These are phyloP conservation scores for Pseudogymnoascus sp. DNA, from an alignment of 2,329 filamentous ascomycete species.

Conservation along the genomic window DNA sequence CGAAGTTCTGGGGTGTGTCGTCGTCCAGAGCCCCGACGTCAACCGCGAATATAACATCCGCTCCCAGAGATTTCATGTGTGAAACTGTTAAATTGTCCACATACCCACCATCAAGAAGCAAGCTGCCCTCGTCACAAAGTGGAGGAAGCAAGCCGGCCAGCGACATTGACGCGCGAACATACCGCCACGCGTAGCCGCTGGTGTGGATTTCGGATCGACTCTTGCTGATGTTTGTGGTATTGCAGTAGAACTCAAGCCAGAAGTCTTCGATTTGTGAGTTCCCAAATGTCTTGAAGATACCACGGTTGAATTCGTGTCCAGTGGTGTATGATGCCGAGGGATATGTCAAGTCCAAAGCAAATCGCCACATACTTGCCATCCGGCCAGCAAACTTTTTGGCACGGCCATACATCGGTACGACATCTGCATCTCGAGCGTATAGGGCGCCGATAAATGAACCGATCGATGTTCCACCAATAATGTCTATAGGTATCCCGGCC, in stretches of 20 bases:
- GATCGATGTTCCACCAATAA: conserved; percentile 92
- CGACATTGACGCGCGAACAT: conserved; percentile 94
- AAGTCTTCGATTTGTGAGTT: conserved; percentile 98
- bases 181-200: conserved; percentile 94
- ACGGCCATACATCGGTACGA: conserved; percentile 92
- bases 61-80: conserved; percentile 92
- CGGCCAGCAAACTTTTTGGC: conserved; percentile 96
- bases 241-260: conserved; percentile 98
- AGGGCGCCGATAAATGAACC: conserved; percentile 91
- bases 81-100: conserved; percentile 94
- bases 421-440: conserved; percentile 91
- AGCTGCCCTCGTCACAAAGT: conserved; percentile 91
- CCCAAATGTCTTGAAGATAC: conserved; percentile 97
- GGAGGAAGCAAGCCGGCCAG: conserved; percentile 87
- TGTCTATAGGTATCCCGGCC: conserved; percentile 89
- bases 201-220: conserved; percentile 88
- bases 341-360: conserved; percentile 91
- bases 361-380: conserved; percentile 99
- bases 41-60: conserved; percentile 89
- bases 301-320: conserved; percentile 96
- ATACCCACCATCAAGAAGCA: conserved; percentile 94
- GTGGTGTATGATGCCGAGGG: conserved; percentile 96
- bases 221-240: conserved; percentile 97
- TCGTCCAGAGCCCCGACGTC: conserved; percentile 93
- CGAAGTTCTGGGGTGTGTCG: conserved; percentile 82